A percentile compares a stretch with the other conserved stretches of the same genome.
Conservation (phyloP, 2,329 filamentous ascomycete species). For the Botryotinia globosa region DNA sequence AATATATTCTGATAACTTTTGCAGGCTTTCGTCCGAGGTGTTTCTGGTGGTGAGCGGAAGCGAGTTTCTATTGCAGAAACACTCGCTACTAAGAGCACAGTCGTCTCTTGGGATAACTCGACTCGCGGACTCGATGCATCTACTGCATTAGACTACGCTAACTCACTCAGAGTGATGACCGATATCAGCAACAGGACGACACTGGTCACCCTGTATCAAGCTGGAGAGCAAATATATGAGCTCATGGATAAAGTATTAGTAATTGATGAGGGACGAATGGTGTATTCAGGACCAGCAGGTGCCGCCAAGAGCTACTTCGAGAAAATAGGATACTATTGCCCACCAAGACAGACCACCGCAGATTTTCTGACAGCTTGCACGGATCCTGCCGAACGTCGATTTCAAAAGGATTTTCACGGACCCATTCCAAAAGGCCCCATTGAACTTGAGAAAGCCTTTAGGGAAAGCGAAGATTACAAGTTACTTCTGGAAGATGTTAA, state of each 20-base stretch:
- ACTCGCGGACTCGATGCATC: slow-evolving; percentile 78
- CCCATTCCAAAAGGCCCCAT: slow-evolving; percentile 59
- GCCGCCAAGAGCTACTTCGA: slow-evolving; percentile 64
- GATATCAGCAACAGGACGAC: slow-evolving; percentile 70
- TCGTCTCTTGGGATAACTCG: slow-evolving; percentile 78
- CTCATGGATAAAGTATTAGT: slow-evolving; percentile 79
- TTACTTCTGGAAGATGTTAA: slow-evolving; percentile 59
- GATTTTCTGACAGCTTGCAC: slow-evolving; percentile 77
- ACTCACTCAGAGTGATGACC: slow-evolving; percentile 68
- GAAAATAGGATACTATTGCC: slow-evolving; percentile 59
- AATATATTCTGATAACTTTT: slow-evolving; percentile 11
- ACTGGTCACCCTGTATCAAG: slow-evolving; percentile 66
- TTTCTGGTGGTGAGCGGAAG: slow-evolving; percentile 78
- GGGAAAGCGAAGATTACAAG: slow-evolving; percentile 58
- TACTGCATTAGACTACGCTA: slow-evolving; percentile 75
- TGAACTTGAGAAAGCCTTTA: slow-evolving; percentile 65
- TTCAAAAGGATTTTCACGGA: slow-evolving; percentile 57
- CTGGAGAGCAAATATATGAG: slow-evolving; percentile 66
- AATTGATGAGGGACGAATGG: slow-evolving; percentile 68
- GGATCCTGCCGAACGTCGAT: slow-evolving; percentile 67
- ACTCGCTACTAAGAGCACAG: slow-evolving; percentile 67
- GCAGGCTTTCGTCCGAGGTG: slow-evolving; percentile 57
- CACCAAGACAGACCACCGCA: slow-evolving; percentile 62
- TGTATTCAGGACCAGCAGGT: slow-evolving; percentile 61
- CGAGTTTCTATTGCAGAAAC: slow-evolving; percentile 78